These are phyloP conservation scores for Dendrobium huoshanense DNA, from an alignment of 106 monocot genomes.

Conservation along the genomic window DNA sequence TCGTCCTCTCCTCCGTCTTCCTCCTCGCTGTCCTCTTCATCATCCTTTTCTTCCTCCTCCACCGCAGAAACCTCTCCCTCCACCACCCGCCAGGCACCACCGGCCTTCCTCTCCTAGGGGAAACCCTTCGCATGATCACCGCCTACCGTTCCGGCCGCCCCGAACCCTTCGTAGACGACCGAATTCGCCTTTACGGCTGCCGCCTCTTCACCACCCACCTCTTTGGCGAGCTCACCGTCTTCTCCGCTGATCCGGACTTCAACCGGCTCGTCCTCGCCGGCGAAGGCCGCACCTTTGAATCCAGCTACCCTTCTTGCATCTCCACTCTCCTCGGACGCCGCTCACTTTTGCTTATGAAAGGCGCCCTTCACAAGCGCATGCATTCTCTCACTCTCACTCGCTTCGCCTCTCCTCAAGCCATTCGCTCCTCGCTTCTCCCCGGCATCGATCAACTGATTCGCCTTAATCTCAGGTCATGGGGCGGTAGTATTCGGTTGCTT, in stretches of 20 bases:
- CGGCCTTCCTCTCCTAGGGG: slow-evolving; percentile 70
- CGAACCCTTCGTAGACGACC: slow-evolving; percentile 82
- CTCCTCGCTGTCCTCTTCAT: not conserved
- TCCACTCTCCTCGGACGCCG: slow-evolving; percentile 61
- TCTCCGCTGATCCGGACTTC: slow-evolving; percentile 88
- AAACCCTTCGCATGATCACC: slow-evolving; percentile 63
- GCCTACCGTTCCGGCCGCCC: slow-evolving; percentile 78
- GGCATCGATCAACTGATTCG: slow-evolving; percentile 64
- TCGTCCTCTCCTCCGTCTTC: not conserved
- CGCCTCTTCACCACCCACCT: slow-evolving; percentile 80
- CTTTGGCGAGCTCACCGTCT: slow-evolving; percentile 91
- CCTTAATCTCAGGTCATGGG: slow-evolving; percentile 40
- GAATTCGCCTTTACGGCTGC: slow-evolving; percentile 42
- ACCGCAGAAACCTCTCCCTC: not conserved
- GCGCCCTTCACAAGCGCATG: slow-evolving; percentile 59
- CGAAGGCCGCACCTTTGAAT: slow-evolving; percentile 61
- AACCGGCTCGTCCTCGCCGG: slow-evolving; percentile 59
- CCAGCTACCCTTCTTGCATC: slow-evolving; percentile 86
- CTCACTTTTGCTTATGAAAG: slow-evolving; percentile 64
- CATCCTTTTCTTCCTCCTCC: not conserved
- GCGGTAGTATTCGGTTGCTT: slow-evolving; percentile 21
- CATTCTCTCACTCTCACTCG: slow-evolving; percentile 69
- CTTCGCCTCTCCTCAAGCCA: slow-evolving; percentile 48
- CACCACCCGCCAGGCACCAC: slow-evolving; percentile 49
- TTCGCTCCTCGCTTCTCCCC: slow-evolving; percentile 36